Conservation (phyloP, 768 basidiomycete species). For the Melanogaster broomeanus region DNA sequence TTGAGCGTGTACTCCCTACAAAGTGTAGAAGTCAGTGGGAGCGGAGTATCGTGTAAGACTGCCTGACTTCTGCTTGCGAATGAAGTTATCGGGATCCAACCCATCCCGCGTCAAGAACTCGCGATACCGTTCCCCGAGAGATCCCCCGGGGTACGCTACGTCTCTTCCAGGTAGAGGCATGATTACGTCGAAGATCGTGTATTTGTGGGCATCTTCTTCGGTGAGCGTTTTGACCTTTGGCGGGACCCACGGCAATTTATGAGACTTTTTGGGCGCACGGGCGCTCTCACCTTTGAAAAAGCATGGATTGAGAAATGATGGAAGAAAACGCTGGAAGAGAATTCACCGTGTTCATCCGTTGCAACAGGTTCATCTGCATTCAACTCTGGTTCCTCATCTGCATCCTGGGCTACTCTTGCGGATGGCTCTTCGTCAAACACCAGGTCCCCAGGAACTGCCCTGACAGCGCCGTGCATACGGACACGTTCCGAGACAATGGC, state of each 20-base stretch:
- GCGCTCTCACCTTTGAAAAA: slow-evolving; percentile 20
- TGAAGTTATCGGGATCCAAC: slow-evolving; percentile 86
- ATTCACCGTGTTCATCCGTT: slow-evolving; percentile 36
- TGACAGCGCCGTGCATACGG: slow-evolving; percentile 68
- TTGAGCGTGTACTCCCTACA: slow-evolving; percentile 86
- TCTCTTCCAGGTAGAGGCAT: slow-evolving; percentile 98
- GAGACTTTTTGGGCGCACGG: slow-evolving; percentile 20
- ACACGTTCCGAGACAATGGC: slow-evolving; percentile 94
- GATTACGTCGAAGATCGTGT: slow-evolving; percentile 92
- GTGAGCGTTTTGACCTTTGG: slow-evolving; percentile 78
- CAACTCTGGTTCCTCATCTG: slow-evolving; percentile 32
- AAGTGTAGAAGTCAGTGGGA: slow-evolving; percentile 7
- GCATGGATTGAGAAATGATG: slow-evolving; percentile 5
- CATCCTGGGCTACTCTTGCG: slow-evolving; percentile 19
- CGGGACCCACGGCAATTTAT: slow-evolving; percentile 52
- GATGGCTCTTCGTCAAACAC: slow-evolving; percentile 60
- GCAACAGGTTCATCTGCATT: slow-evolving; percentile 31
- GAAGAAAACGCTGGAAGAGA: slow-evolving; percentile 1
- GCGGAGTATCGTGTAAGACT: neutral
- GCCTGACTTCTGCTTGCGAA: slow-evolving; percentile 83
- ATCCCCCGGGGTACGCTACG: slow-evolving; percentile 88
- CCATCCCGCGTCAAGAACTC: slow-evolving; percentile 85
- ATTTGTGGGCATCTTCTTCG: slow-evolving; percentile 73
- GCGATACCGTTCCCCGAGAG: slow-evolving; percentile 82
- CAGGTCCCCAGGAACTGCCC: slow-evolving; percentile 86